phyloP scores from a whole-genome alignment of 306 rosid genomes.

The Dalbergia cochinchinensis region DNA sequence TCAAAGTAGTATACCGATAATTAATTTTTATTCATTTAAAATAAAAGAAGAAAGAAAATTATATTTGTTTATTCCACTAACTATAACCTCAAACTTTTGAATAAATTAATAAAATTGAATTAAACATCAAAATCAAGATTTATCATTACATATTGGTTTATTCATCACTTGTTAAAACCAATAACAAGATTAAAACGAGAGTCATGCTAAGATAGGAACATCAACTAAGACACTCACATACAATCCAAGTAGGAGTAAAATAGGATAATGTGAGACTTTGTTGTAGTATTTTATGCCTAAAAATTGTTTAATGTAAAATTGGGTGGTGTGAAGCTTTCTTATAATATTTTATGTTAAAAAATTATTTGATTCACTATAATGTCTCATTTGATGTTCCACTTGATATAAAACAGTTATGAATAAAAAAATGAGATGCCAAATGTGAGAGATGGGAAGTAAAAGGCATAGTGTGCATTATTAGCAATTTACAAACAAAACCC shows the following conservation, averaged over 20 bases:
- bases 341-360: no score
- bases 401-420: background rate
- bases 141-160: background rate
- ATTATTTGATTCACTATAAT: no score
- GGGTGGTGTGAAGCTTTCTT: no score
- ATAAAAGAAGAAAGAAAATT: background rate
- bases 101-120: background rate
- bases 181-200: no score
- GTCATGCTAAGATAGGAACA: no score
- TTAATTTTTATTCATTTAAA: no score
- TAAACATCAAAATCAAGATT: background rate
- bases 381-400: no score
- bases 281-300: no score
- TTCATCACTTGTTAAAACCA: background rate
- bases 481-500: constrained; percentile 4
- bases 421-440: background rate
- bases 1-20: background rate
- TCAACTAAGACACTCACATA: no score
- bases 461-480: constrained; percentile 7
- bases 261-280: no score
- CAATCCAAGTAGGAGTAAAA: no score
- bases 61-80: background rate
- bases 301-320: no score
- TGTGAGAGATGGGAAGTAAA: background rate
- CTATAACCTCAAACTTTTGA: background rate